phyloP scores from a whole-genome alignment of 2,329 filamentous ascomycete species.

The Coniochaeta sp. region DNA sequence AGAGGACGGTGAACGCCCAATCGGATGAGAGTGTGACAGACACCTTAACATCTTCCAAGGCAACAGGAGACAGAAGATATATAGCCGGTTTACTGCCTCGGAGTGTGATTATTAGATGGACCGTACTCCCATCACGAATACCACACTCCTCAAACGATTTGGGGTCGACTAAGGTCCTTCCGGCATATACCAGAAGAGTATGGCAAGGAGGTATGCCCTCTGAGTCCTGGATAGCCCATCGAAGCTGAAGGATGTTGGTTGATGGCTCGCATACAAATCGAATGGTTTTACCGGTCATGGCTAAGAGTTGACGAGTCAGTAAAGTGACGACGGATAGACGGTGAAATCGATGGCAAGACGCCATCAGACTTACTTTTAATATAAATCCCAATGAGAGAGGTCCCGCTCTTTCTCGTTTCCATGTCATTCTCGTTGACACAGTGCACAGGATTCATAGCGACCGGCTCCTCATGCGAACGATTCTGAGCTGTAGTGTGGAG shows the following conservation, averaged over 20 bases:
- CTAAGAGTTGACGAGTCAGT: not conserved
- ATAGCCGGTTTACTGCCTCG: not conserved
- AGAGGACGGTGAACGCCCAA: not conserved
- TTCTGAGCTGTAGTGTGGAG: not conserved
- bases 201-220: not conserved
- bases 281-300: not conserved
- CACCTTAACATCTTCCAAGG: not conserved
- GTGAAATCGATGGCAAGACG: no score
- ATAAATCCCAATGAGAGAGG: not conserved
- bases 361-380: not conserved
- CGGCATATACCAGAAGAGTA: not conserved
- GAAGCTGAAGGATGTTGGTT: not conserved
- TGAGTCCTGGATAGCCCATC: not conserved
- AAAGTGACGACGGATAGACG: not conserved
- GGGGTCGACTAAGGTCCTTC: not conserved
- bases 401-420: not conserved
- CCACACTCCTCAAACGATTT: not conserved
- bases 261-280: not conserved
- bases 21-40: not conserved
- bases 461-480: not conserved
- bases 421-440: not conserved
- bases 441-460: not conserved
- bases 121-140: not conserved
- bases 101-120: not conserved
- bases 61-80: not conserved